phyloP scores from a whole-genome alignment of 2,329 filamentous ascomycete genomes.

The Apiospora malaysiana region DNA sequence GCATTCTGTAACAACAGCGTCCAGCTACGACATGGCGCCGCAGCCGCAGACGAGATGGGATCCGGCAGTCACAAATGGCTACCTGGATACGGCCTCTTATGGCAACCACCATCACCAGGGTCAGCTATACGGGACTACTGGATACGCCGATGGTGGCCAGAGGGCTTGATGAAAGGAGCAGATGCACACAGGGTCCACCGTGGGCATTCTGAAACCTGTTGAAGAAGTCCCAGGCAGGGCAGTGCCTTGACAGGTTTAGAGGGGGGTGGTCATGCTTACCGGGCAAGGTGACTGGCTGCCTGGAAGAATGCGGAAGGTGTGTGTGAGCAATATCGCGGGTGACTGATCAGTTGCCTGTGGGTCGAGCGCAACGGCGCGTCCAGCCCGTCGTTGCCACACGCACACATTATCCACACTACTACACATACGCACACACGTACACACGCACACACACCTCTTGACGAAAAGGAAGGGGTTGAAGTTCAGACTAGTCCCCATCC shows the following conservation, averaged over 20 bases:
- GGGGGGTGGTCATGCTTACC: conserved; percentile 14
- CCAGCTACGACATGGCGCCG: conserved; percentile 42
- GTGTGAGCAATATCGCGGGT: conserved; percentile 18
- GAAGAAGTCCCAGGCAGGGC: not conserved
- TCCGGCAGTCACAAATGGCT: conserved; percentile 34
- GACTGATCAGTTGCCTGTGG: conserved; percentile 10
- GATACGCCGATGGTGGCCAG: conserved; percentile 49
- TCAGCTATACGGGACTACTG: conserved; percentile 50
- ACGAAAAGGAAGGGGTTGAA: not conserved
- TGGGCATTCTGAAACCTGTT: conserved; percentile 2
- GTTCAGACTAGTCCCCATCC: not conserved
- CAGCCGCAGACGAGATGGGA: conserved; percentile 36
- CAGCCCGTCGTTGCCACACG: conserved; percentile 16
- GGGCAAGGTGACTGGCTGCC: conserved; percentile 12
- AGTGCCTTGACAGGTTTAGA: not conserved
- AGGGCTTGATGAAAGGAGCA: conserved; percentile 44
- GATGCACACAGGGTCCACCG: conserved; percentile 16
- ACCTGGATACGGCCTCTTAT: conserved; percentile 38
- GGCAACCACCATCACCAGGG: conserved; percentile 39
- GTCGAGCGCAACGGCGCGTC: conserved; percentile 12
- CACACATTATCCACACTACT: not conserved
- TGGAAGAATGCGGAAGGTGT: conserved; percentile 12
- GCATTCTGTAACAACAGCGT: conserved; percentile 43
- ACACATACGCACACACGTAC: not conserved
- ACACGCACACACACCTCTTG: not conserved